Conservation (phyloP, 164 flowering plant genomes). For the Taxillus chinensis region DNA sequence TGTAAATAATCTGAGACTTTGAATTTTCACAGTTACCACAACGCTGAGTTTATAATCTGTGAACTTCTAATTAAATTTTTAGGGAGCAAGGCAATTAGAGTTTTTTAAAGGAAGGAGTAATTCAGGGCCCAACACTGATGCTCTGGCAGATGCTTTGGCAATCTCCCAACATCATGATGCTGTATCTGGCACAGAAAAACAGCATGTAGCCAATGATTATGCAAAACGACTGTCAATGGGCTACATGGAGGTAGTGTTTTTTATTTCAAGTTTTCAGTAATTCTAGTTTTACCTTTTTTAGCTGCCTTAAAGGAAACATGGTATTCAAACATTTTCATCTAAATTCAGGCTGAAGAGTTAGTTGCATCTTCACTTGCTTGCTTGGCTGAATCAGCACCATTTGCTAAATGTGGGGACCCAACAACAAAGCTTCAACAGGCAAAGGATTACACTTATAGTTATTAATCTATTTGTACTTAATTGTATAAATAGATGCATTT, state of each 20-base stretch:
- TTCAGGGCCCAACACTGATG: slow-evolving; percentile 57
- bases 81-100: slow-evolving; percentile 96
- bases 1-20: background rate
- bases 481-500: background rate
- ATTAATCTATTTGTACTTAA: background rate
- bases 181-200: slow-evolving; percentile 84
- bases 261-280: background rate
- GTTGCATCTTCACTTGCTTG: slow-evolving; percentile 33
- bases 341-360: slow-evolving; percentile 27
- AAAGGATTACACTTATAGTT: slow-evolving; percentile 8
- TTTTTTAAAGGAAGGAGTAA: slow-evolving; percentile 53
- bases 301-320: background rate
- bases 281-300: background rate
- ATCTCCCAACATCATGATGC: slow-evolving; percentile 99
- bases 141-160: slow-evolving; percentile 85
- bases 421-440: slow-evolving; percentile 29
- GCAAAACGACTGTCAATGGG: slow-evolving; percentile 77
- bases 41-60: background rate
- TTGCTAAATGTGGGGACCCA: slow-evolving; percentile 11
- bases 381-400: slow-evolving; percentile 18
- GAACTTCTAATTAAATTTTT: slow-evolving; percentile 4
- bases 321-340: slow-evolving; percentile 1
- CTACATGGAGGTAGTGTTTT: slow-evolving; percentile 49
- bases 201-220: slow-evolving; percentile 94
- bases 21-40: background rate